Conservation (phyloP, 768 basidiomycete genomes). For the Calocybe indica region DNA sequence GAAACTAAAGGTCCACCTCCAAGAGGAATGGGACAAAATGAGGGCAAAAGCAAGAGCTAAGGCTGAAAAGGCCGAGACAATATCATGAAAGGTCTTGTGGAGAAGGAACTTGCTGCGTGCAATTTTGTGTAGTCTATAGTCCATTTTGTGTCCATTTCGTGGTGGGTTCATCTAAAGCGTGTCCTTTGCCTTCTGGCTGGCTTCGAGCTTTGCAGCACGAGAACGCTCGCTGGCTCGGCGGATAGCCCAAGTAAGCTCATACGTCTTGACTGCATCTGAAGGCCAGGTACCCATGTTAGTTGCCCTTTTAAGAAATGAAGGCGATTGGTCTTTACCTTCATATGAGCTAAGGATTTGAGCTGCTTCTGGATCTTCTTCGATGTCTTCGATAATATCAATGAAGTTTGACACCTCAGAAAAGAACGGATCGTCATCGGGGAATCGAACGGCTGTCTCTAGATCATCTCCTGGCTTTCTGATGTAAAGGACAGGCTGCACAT, state of each 20-base stretch:
- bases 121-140: conserved; percentile 1
- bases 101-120: neutral
- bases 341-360: conserved; percentile 78
- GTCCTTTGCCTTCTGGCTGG: conserved; percentile 22
- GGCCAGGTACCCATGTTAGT: conserved; percentile 1
- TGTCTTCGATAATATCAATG: conserved; percentile 85
- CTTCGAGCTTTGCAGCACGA: conserved; percentile 39
- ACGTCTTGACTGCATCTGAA: conserved; percentile 79
- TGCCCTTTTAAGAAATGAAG: neutral
- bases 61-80: conserved; percentile 29
- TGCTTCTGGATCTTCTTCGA: conserved; percentile 79
- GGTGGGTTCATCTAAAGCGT: neutral
- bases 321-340: conserved; percentile 48
- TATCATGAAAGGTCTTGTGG: neutral
- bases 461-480: conserved; percentile 83
- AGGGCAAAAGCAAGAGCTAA: conserved; percentile 34
- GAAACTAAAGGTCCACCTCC: conserved; percentile 65
- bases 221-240: conserved; percentile 71
- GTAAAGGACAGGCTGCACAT: conserved; percentile 84
- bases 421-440: conserved; percentile 86
- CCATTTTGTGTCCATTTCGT: neutral
- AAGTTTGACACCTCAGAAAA: conserved; percentile 90
- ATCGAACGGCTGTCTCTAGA: conserved; percentile 60
- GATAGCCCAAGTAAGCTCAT: conserved; percentile 93
- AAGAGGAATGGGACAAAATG: conserved; percentile 62